A percentile compares a stretch with the other conserved stretches of the same genome.
Evolutionary conservation across 1,284 basidiomycete genomes (phyloP).

Genomic region (Cutaneotrichosporon spelunceum): DNA sequence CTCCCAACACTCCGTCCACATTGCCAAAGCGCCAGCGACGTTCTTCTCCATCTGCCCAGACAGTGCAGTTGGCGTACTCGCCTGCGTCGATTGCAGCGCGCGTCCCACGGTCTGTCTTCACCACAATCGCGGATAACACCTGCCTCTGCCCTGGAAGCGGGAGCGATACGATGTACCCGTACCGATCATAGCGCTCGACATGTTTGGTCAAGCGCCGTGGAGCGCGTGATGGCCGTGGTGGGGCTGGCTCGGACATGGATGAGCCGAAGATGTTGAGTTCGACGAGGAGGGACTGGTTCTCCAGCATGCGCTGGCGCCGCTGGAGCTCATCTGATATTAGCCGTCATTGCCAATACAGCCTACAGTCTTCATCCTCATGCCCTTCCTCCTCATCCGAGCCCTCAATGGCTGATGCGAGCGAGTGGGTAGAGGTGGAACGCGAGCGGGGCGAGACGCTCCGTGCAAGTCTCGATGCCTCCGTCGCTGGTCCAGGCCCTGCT

Average conservation of each 20-base stretch:
- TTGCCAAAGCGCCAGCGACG: slow-evolving; percentile 36
- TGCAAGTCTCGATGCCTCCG: neutral
- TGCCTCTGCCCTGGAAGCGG: slow-evolving; percentile 33
- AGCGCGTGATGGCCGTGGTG: neutral
- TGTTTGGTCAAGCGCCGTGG: neutral
- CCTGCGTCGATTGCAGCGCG: slow-evolving; percentile 31
- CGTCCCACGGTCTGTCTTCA: slow-evolving; percentile 29
- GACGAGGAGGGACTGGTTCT: slow-evolving; percentile 13
- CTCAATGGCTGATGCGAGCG: neutral
- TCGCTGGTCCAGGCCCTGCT: slow-evolving; percentile 3
- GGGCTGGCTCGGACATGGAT: neutral
- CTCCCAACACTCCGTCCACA: slow-evolving; percentile 21
- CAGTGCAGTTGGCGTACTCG: slow-evolving; percentile 32
- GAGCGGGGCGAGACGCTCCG: neutral
- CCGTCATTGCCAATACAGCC: neutral
- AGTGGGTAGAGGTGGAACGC: neutral
- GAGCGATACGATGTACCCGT: slow-evolving; percentile 33
- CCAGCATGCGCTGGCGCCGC: slow-evolving; percentile 14
- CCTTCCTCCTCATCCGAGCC: neutral
- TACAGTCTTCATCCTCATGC: slow-evolving; percentile 9
- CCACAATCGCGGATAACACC: slow-evolving; percentile 39
- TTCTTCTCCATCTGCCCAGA: slow-evolving; percentile 32
- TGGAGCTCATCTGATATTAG: slow-evolving; percentile 19
- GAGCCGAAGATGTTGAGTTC: slow-evolving; percentile 8
- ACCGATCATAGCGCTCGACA: slow-evolving; percentile 23